phyloP scores from a whole-genome alignment of 2,329 filamentous ascomycete genomes.

The Aspergillus novoparasiticus region DNA sequence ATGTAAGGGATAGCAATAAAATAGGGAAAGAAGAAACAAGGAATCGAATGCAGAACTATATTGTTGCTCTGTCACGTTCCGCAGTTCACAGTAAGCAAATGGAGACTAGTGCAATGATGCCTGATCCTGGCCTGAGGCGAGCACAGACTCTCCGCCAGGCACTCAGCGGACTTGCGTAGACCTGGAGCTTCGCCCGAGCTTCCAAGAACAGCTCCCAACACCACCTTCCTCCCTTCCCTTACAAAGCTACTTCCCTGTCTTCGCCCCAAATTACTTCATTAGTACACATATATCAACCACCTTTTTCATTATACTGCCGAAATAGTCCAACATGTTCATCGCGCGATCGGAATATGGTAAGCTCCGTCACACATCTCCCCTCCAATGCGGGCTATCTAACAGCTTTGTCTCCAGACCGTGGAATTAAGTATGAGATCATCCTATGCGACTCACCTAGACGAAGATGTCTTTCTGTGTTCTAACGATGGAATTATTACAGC shows the following conservation, averaged over 20 bases:
- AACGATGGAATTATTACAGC: slow-evolving; percentile 52
- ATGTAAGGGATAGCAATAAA: background rate
- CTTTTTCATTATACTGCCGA: slow-evolving; percentile 20
- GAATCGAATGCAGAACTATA: slow-evolving; percentile 5
- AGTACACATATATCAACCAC: background rate
- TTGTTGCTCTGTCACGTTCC: slow-evolving; percentile 12
- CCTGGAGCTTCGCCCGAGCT: slow-evolving; percentile 35
- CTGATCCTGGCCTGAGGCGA: slow-evolving; percentile 26
- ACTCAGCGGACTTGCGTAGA: slow-evolving; percentile 40
- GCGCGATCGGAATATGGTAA: slow-evolving; percentile 99
- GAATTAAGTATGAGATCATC: slow-evolving; percentile 76
- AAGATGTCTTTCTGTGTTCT: slow-evolving; percentile 16
- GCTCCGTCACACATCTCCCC: slow-evolving; percentile 40
- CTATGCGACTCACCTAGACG: slow-evolving; percentile 10
- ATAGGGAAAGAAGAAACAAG: background rate
- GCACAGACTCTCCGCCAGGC: slow-evolving; percentile 31
- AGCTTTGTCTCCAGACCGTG: slow-evolving; percentile 69
- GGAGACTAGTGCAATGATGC: slow-evolving; percentile 9
- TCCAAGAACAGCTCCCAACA: slow-evolving; percentile 25
- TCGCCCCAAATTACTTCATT: slow-evolving; percentile 4
- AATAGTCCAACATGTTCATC: slow-evolving; percentile 85
- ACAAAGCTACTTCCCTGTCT: slow-evolving; percentile 10
- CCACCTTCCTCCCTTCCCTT: slow-evolving; percentile 7
- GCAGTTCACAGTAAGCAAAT: slow-evolving; percentile 14
- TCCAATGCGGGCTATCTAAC: slow-evolving; percentile 40